Percentiles rank a stretch among this genome's conserved stretches.
These are phyloP conservation scores for Aspergillus tamarii DNA, from an alignment of 2,329 filamentous ascomycete species.

Conservation along the genomic window DNA sequence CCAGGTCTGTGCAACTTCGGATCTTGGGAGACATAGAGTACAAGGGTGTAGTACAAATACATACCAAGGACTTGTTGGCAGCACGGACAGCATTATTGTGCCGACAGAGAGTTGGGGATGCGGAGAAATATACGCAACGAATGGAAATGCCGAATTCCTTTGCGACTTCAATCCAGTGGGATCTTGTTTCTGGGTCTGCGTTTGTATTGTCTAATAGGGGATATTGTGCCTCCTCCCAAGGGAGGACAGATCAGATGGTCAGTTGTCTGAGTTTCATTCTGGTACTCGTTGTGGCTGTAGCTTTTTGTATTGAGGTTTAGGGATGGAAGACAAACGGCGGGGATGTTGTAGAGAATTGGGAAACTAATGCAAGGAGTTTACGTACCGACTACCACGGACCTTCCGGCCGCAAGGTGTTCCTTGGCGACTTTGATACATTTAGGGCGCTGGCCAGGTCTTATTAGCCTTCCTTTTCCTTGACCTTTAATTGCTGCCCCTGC, in stretches of 20 bases:
- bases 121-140: slow-evolving; percentile 83
- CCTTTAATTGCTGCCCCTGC: background rate
- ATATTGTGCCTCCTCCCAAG: background rate
- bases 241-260: background rate
- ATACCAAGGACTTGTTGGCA: slow-evolving; percentile 53
- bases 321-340: background rate
- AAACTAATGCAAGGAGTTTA: slow-evolving; percentile 29
- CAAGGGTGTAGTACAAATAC: slow-evolving; percentile 18
- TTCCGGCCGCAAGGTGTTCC: slow-evolving; percentile 64
- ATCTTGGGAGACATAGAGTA: background rate
- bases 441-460: slow-evolving; percentile 50
- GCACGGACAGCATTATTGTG: slow-evolving; percentile 88
- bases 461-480: background rate
- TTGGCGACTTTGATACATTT: slow-evolving; percentile 72
- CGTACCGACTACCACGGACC: slow-evolving; percentile 77
- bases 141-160: slow-evolving; percentile 72
- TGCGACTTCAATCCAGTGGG: slow-evolving; percentile 78
- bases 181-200: slow-evolving; percentile 73
- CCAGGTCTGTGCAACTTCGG: slow-evolving; percentile 6
- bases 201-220: slow-evolving; percentile 84
- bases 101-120: slow-evolving; percentile 68
- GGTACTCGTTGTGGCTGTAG: background rate
- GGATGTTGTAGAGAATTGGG: slow-evolving; percentile 15
- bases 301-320: background rate
- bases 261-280: background rate